These are phyloP conservation scores for Suillus brevipes DNA, from an alignment of 768 basidiomycete genomes.

Conservation along the genomic window DNA sequence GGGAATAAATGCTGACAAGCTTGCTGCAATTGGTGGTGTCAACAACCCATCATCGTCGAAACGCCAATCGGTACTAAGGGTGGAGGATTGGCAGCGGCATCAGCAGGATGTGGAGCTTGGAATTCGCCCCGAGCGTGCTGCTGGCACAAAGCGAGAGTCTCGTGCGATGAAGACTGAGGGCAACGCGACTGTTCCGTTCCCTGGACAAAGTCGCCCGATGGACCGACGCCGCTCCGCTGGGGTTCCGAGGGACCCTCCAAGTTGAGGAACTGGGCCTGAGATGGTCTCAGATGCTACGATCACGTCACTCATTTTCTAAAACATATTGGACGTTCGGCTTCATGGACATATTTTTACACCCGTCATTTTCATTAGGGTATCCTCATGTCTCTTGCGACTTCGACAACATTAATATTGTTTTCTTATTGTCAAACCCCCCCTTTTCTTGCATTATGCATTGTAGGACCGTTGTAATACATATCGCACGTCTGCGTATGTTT, in stretches of 20 bases:
- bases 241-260: constrained; percentile 42
- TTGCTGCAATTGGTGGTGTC: constrained; percentile 41
- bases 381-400: neutral
- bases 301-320: constrained; percentile 11
- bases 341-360: constrained; percentile 19
- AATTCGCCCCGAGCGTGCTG: constrained; percentile 25
- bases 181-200: constrained; percentile 33
- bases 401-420: constrained; percentile 18
- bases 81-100: constrained; percentile 82
- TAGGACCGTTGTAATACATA: constrained; percentile 25
- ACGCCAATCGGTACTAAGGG: constrained; percentile 74
- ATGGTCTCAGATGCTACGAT: neutral
- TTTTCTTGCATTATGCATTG: constrained; percentile 11
- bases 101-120: constrained; percentile 51
- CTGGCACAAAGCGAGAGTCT: constrained; percentile 25
- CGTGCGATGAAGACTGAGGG: constrained; percentile 9
- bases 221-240: constrained; percentile 34
- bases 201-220: constrained; percentile 27
- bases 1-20: constrained; percentile 56
- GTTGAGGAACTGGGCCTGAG: constrained; percentile 18
- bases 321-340: constrained; percentile 17
- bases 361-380: constrained; percentile 13
- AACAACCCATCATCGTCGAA: constrained; percentile 46
- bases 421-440: neutral
- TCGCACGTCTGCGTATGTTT: constrained; percentile 10